Evolutionary conservation across 345 rosid species (phyloP).

Genomic region (Salix caprea): DNA sequence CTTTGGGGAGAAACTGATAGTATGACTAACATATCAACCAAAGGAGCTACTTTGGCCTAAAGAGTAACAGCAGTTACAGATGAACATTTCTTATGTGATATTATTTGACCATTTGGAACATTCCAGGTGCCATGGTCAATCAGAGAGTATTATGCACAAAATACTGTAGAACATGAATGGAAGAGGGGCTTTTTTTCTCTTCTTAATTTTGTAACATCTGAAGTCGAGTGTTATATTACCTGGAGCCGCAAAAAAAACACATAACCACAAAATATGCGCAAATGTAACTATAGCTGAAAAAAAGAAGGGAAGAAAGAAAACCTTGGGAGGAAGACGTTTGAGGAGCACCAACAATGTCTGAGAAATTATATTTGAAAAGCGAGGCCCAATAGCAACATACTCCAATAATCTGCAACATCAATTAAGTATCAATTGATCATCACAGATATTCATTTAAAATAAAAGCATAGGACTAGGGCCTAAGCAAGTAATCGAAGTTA

Average conservation of each 20-base stretch:
- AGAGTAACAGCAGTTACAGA: not conserved
- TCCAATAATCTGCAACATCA: slow-evolving; percentile 69
- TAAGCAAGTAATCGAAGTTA: not conserved
- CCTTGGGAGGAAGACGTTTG: slow-evolving; percentile 96
- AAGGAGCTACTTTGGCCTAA: not conserved
- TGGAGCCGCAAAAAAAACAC: not conserved
- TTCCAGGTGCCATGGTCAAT: not conserved
- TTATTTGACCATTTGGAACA: not conserved
- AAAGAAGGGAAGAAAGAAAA: slow-evolving; percentile 14
- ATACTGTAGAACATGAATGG: not conserved
- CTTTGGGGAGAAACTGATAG: not conserved
- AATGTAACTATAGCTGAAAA: not conserved
- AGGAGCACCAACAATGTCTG: slow-evolving; percentile 91
- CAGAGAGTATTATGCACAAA: not conserved
- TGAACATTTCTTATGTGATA: not conserved
- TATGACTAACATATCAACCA: not conserved
- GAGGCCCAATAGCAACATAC: slow-evolving; percentile 94
- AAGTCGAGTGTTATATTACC: not conserved
- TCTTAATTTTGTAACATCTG: not conserved
- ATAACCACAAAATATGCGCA: not conserved
- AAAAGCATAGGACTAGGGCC: not conserved
- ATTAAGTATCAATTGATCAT: not conserved
- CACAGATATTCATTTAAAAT: not conserved
- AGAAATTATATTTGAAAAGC: slow-evolving; percentile 83
- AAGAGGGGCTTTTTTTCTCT: not conserved